Conservation (phyloP, 257 asterid species). For the Fraxinus quadrangulata region DNA sequence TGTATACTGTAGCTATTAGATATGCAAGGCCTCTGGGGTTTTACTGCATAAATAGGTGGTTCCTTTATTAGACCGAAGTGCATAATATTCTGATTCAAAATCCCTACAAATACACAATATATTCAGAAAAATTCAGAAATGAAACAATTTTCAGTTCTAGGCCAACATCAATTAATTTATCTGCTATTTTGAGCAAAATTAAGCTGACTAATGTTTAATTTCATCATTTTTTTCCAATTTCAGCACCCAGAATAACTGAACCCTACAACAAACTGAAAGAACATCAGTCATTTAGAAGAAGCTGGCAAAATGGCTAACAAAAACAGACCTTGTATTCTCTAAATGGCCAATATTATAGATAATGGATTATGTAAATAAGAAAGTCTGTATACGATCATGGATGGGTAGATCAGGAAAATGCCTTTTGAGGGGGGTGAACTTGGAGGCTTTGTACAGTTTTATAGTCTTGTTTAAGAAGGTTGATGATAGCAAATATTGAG, state of each 20-base stretch:
- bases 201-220: not conserved
- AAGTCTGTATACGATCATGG: not conserved
- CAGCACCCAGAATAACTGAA: not conserved
- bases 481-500: not conserved
- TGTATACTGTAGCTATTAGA: constrained; percentile 9
- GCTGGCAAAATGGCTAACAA: not conserved
- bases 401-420: too few species aligned
- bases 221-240: not conserved
- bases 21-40: not conserved
- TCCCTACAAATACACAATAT: constrained; percentile 4
- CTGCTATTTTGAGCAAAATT: not conserved
- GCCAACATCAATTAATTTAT: not conserved
- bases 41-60: constrained; percentile 2
- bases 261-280: not conserved
- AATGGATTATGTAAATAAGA: not conserved
- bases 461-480: not conserved
- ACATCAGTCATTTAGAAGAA: not conserved
- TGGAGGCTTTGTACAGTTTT: not conserved
- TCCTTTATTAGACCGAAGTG: constrained; percentile 17
- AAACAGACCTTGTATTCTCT: not conserved
- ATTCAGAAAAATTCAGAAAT: not conserved
- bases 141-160: not conserved
- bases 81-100: not conserved
- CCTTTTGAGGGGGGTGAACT: too few species aligned
- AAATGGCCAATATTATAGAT: not conserved